Conservation (phyloP, 179 eudicot genomes). For the Vitellaria paradoxa region DNA sequence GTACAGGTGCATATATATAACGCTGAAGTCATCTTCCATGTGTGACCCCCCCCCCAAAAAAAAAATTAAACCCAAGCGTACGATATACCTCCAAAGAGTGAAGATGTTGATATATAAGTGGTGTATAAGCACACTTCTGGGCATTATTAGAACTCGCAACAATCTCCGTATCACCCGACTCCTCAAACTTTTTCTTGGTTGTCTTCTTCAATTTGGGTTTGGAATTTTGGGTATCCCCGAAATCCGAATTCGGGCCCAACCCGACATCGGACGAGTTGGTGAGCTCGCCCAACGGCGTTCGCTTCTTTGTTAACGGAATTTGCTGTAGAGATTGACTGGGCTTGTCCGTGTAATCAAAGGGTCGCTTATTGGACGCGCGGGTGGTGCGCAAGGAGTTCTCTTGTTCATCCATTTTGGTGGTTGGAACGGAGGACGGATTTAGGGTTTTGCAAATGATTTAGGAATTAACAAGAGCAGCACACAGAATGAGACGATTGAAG, state of each 20-base stretch:
- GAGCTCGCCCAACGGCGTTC: conserved; percentile 38
- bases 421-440: neutral
- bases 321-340: no score
- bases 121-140: conserved; percentile 21
- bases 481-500: neutral
- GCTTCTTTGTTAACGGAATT: conserved; percentile 12
- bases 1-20: neutral
- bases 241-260: neutral
- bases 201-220: conserved; percentile 9
- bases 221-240: neutral
- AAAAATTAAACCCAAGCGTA: neutral
- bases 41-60: neutral
- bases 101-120: conserved; percentile 37
- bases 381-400: neutral
- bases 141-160: conserved; percentile 6
- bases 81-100: conserved; percentile 40
- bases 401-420: conserved; percentile 8
- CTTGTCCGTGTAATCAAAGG: neutral
- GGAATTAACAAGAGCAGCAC: neutral
- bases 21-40: neutral
- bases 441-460: neutral
- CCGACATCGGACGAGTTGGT: conserved; percentile 16
- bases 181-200: neutral
- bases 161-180: neutral
- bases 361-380: conserved; percentile 17